phyloP scores from a whole-genome alignment of 345 rosid genomes.

The Arabidopsis suecica region DNA sequence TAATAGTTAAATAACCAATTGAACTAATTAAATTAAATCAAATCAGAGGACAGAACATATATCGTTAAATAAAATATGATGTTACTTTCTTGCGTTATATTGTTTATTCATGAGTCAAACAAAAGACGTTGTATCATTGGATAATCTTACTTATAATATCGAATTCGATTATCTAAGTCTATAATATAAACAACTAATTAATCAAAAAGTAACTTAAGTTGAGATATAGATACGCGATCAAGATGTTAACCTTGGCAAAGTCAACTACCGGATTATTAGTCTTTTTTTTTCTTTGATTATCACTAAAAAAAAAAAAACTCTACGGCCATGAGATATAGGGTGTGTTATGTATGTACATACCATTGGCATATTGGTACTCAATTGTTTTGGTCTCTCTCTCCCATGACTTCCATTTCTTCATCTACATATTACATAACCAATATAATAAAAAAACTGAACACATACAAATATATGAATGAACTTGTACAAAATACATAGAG shows the following conservation, averaged over 20 bases:
- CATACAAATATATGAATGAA: background rate
- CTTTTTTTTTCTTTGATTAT: constrained; percentile 5
- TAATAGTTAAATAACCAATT: constrained; percentile 23
- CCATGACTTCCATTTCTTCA: constrained; percentile 92
- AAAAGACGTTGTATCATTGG: constrained; percentile 15
- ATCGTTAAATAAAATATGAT: background rate
- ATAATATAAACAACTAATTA: constrained; percentile 7
- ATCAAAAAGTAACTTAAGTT: constrained; percentile 4
- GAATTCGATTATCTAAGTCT: constrained; percentile 6
- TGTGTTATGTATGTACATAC: constrained; percentile 46
- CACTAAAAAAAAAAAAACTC: background rate
- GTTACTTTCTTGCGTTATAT: constrained; percentile 3
- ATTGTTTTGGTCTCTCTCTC: constrained; percentile 80
- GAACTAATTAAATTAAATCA: background rate
- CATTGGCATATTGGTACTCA: constrained; percentile 80
- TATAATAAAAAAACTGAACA: background rate
- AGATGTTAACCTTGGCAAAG: constrained; percentile 31
- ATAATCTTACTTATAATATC: background rate
- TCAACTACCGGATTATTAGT: constrained; percentile 25
- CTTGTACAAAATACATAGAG: constrained; percentile 2
- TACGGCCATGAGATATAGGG: background rate
- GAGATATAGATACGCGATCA: constrained; percentile 25
- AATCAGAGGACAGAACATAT: background rate
- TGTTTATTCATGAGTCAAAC: constrained; percentile 37
- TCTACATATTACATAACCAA: constrained; percentile 52